Base-by-base conservation (phyloP, 176 grass and related monocot species). In the Triticum timopheevii region DNA sequence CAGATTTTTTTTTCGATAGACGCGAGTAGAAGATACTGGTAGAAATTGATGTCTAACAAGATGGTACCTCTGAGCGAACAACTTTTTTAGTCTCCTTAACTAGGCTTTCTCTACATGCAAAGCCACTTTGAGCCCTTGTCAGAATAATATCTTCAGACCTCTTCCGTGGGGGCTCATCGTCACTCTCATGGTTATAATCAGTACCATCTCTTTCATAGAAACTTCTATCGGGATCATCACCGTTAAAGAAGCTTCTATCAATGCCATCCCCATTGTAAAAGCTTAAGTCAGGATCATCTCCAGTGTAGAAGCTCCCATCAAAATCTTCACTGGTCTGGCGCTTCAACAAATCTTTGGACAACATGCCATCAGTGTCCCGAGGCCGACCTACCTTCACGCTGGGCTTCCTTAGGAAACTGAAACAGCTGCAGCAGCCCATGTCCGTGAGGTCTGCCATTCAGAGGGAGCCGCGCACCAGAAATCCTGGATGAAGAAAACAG, bases 371-470 rank as follows among this genome's bases (percentile, higher is more conserved):
- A 44, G 80, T 40, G 8, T 81, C 25, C 11, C 6, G 80, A n/a
- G 67, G 65, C 0, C 40, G 85, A 10, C 58, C 45, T 56, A 69
- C 54, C 13, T 76, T 49, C 22, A 72, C 82, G 30, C 75, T 85
- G 12, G 89, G 72, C 38, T 93, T 95, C 65, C 89, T 88, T 45
- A 95, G 80, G 80, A 98, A 93, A 4, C 89, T 84, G 65, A 98
- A 95, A 65, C 95, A 98, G 64, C 87, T 87, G 22, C 95, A 98
- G 66, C 95, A 95, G 61, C 89, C 93, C 28, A 92, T 90, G 58
- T 92, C 83, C 2, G 83, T 74, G 4, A 93, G 77, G 44, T 92
- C 89, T 3, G 61, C 88, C 84, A 93, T 91, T 75, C 58, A 70
- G 69, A 82, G n/a, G 39, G 16, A 35, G 42, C 22, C 1, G 31